Evolutionary conservation across 371 early-diverging fungal species (phyloP).

Genomic region (Dichotomocladium elegans): DNA sequence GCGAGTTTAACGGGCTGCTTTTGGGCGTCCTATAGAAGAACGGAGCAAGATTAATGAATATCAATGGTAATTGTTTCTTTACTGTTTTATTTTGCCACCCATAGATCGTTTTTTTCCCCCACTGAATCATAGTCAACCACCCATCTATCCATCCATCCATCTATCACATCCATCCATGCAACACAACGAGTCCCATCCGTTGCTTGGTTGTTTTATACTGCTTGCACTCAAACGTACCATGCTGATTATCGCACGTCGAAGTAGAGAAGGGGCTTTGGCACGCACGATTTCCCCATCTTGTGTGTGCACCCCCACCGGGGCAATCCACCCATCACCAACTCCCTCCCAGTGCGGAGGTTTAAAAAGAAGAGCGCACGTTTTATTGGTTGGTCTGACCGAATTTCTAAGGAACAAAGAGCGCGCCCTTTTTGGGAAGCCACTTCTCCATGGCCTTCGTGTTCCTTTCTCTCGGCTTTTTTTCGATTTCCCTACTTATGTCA

Average conservation of each 20-base stretch:
- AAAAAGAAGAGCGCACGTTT: too few relatives aligned
- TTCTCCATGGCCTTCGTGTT: not conserved
- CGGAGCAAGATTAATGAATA: not conserved
- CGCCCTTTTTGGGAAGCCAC: not conserved
- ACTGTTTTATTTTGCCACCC: not conserved
- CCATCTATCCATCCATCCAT: conserved; percentile 7
- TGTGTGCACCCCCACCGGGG: too few relatives aligned
- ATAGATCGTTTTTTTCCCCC: not conserved
- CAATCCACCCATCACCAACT: too few relatives aligned
- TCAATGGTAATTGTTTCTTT: not conserved
- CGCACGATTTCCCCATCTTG: too few relatives aligned
- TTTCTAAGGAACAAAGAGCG: too few relatives aligned
- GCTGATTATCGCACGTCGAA: not conserved
- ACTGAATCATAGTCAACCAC: too few relatives aligned
- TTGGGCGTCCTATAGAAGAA: conserved; percentile 59
- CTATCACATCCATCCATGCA: not conserved
- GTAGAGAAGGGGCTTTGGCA: not conserved
- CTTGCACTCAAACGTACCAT: not conserved
- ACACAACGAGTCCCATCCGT: not conserved
- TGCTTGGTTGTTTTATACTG: not conserved
- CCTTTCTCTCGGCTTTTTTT: not conserved
- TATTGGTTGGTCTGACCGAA: too few relatives aligned
- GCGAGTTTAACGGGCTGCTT: conserved; percentile 87
- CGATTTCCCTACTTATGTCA: not conserved
- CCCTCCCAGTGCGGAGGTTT: too few relatives aligned